Percentiles rank a stretch among this genome's conserved stretches.
Conservation (phyloP, 352 stramenopile species). For the Bremia lactucae region DNA sequence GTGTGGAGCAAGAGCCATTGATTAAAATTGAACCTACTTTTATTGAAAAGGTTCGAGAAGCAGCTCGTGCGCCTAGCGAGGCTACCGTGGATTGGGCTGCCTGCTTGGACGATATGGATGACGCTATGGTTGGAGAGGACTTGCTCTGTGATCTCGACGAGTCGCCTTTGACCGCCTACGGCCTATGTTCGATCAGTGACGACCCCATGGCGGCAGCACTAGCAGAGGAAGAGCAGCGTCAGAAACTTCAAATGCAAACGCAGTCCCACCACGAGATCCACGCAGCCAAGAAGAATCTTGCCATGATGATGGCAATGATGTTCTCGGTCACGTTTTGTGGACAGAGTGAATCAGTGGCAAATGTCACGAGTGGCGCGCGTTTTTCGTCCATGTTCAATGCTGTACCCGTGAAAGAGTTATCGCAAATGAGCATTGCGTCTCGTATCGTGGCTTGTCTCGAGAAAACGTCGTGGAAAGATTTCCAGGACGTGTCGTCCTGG, state of each 20-base stretch:
- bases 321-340: slow-evolving; percentile 81
- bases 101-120: slow-evolving; percentile 48
- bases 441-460: slow-evolving; percentile 79
- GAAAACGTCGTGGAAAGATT: slow-evolving; percentile 84
- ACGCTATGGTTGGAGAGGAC: slow-evolving; percentile 44
- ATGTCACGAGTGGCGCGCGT: slow-evolving; percentile 58
- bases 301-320: slow-evolving; percentile 86
- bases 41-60: slow-evolving; percentile 18
- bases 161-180: slow-evolving; percentile 33
- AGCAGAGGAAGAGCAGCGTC: slow-evolving; percentile 16
- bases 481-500: slow-evolving; percentile 72
- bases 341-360: slow-evolving; percentile 59
- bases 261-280: slow-evolving; percentile 64
- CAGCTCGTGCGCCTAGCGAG: slow-evolving; percentile 21
- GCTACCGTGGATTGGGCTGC: slow-evolving; percentile 36
- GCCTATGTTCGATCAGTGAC: slow-evolving; percentile 18
- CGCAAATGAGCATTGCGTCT: slow-evolving; percentile 80
- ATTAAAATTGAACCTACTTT: slow-evolving; percentile 54
- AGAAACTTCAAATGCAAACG: slow-evolving; percentile 20
- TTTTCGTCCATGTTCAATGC: slow-evolving; percentile 78
- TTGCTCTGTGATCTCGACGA: slow-evolving; percentile 69
- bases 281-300: slow-evolving; percentile 81
- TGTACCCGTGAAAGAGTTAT: slow-evolving; percentile 64
- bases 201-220: slow-evolving; percentile 18
- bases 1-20: slow-evolving; percentile 8